phyloP scores from a whole-genome alignment of 2,329 filamentous ascomycete species.

The Ascochyta viciae-villosae region DNA sequence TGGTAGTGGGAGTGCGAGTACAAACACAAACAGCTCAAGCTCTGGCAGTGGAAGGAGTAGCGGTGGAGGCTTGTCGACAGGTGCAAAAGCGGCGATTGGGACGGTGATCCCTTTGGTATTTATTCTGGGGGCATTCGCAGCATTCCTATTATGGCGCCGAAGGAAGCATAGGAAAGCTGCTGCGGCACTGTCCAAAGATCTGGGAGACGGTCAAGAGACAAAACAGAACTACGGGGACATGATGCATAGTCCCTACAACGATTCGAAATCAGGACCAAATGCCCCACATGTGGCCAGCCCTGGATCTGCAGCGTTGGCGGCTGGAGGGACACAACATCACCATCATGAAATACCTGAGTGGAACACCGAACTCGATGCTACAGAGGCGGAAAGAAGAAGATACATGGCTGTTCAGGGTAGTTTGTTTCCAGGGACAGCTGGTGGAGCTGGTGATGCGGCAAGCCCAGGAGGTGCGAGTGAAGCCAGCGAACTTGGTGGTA shows the following conservation, averaged over 20 bases:
- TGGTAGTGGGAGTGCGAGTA: background rate
- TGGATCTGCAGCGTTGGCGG: background rate
- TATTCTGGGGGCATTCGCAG: slow-evolving; percentile 55
- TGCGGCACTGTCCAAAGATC: background rate
- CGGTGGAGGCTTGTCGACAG: slow-evolving; percentile 59
- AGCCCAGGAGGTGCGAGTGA: slow-evolving; percentile 1
- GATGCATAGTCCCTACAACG: background rate
- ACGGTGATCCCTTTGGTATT: slow-evolving; percentile 89
- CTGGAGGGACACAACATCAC: background rate
- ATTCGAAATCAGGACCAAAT: background rate
- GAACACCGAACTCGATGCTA: slow-evolving; percentile 32
- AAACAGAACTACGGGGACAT: slow-evolving; percentile 9
- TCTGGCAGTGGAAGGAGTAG: slow-evolving; percentile 39
- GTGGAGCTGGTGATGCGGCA: background rate
- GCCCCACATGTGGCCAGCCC: background rate
- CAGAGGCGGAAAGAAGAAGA: slow-evolving; percentile 20
- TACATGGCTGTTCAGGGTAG: slow-evolving; percentile 15
- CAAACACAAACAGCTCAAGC: background rate
- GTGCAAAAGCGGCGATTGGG: slow-evolving; percentile 82
- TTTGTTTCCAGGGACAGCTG: background rate
- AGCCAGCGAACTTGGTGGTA: slow-evolving; percentile 22
- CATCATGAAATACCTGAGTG: slow-evolving; percentile 29
- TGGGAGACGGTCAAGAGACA: slow-evolving; percentile 9
- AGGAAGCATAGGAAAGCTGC: slow-evolving; percentile 18
- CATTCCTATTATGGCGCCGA: slow-evolving; percentile 27